These are phyloP conservation scores for Fusarium vanettenii DNA, from an alignment of 2,329 filamentous ascomycete genomes.

Conservation along the genomic window DNA sequence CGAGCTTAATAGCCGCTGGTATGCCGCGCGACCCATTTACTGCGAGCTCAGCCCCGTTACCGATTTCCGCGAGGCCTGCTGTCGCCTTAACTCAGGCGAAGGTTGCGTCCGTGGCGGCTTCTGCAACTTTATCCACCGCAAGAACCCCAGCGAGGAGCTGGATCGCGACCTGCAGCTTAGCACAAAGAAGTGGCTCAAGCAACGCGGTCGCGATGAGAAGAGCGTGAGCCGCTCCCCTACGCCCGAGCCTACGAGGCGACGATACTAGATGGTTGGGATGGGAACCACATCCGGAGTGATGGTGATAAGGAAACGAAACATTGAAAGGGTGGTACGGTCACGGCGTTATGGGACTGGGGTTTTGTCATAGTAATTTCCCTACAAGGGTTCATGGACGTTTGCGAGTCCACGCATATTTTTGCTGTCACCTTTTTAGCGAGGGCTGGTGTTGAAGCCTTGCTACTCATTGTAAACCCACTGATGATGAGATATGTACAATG, in stretches of 20 bases:
- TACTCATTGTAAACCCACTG: slow-evolving; percentile 41
- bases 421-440: slow-evolving; percentile 23
- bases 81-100: slow-evolving; percentile 91
- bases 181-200: slow-evolving; percentile 96
- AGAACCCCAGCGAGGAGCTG: slow-evolving; percentile 90
- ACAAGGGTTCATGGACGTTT: slow-evolving; percentile 29
- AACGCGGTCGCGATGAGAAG: slow-evolving; percentile 84
- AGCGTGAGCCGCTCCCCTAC: slow-evolving; percentile 86
- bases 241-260: slow-evolving; percentile 82
- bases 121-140: slow-evolving; percentile 99
- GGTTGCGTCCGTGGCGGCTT: slow-evolving; percentile 96
- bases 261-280: slow-evolving; percentile 62
- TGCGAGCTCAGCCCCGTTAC: slow-evolving; percentile 97
- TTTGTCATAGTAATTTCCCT: slow-evolving; percentile 35
- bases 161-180: slow-evolving; percentile 87
- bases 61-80: slow-evolving; percentile 98
- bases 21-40: slow-evolving; percentile 96
- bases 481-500: slow-evolving; percentile 39
- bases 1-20: slow-evolving; percentile 94
- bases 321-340: slow-evolving; percentile 30
- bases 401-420: slow-evolving; percentile 32
- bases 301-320: slow-evolving; percentile 17
- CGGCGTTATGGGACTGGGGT: slow-evolving; percentile 43
- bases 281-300: background rate
- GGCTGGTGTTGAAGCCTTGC: slow-evolving; percentile 43